These are phyloP conservation scores for Camillea tinctor DNA, from an alignment of 2,329 filamentous ascomycete genomes.

Conservation along the genomic window DNA sequence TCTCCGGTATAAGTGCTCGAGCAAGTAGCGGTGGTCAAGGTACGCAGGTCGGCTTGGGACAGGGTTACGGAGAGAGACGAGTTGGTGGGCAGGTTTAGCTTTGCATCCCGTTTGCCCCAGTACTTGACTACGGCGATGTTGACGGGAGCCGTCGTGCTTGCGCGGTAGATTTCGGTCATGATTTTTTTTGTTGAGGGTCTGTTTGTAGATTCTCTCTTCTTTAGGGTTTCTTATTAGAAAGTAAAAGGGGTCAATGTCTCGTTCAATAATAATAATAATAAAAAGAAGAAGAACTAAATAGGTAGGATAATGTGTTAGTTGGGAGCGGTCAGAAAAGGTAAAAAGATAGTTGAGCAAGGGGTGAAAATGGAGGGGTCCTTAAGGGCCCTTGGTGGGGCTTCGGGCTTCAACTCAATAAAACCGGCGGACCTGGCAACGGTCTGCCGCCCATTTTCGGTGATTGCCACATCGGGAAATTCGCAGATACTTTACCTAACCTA, in stretches of 20 bases:
- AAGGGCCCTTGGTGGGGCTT: not conserved
- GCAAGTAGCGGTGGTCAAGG: conserved; percentile 93
- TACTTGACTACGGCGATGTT: conserved; percentile 99
- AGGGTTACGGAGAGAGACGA: conserved; percentile 96
- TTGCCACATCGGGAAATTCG: not conserved
- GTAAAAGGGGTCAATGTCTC: not conserved
- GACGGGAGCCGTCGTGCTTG: conserved; percentile 93
- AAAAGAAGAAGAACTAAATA: too few species aligned
- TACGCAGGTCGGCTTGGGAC: conserved; percentile 88
- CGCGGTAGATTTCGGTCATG: conserved; percentile 68
- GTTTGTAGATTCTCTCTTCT: not conserved
- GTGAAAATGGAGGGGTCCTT: not conserved
- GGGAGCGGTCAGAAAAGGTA: not conserved
- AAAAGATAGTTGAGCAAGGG: too few species aligned
- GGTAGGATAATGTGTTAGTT: not conserved
- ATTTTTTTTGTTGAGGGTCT: not conserved
- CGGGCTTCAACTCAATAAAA: not conserved
- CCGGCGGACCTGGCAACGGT: not conserved
- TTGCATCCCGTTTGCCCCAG: conserved; percentile 96
- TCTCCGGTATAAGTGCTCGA: conserved; percentile 65
- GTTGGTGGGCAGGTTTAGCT: conserved; percentile 96
- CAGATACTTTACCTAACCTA: not conserved
- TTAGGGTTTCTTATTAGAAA: too few species aligned
- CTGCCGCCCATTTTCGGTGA: not conserved
- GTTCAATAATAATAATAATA: not conserved